Evolutionary conservation across 139 green algal species (phyloP).

Genomic region (Spirogloea muscicola): DNA sequence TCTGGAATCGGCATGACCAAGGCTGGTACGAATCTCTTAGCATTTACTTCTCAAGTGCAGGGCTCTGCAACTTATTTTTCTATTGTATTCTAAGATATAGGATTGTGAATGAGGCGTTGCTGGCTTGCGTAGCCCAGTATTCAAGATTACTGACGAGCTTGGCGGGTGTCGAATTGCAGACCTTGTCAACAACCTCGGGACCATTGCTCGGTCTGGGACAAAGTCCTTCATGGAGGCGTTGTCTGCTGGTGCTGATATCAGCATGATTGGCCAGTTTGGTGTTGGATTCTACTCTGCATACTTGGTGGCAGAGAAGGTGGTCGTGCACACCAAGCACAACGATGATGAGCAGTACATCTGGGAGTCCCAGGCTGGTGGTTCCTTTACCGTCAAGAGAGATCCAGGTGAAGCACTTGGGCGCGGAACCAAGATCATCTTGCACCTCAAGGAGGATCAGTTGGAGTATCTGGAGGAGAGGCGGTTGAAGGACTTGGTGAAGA

Average conservation of each 20-base stretch:
- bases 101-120: no score
- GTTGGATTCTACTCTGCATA: slow-evolving; percentile 99
- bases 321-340: slow-evolving; percentile 92
- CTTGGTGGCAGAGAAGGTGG: slow-evolving; percentile 87
- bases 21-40: slow-evolving; percentile 54
- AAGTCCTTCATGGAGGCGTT: slow-evolving; percentile 99
- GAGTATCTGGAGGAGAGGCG: slow-evolving; percentile 98
- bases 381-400: slow-evolving; percentile 91
- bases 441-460: slow-evolving; percentile 78
- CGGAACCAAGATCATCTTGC: slow-evolving; percentile 92
- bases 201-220: slow-evolving; percentile 96
- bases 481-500: slow-evolving; percentile 99
- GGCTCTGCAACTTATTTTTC: neutral
- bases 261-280: slow-evolving; percentile 99
- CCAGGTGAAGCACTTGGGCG: slow-evolving; percentile 74
- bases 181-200: slow-evolving; percentile 99
- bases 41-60: no score
- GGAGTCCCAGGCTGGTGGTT: slow-evolving; percentile 96
- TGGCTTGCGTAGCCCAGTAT: no score
- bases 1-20: slow-evolving; percentile 97
- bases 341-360: slow-evolving; percentile 98
- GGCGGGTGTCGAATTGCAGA: slow-evolving; percentile 56
- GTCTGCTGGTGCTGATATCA: slow-evolving; percentile 94
- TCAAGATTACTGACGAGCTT: no score
- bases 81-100: no score